Conservation (phyloP, 805 yeast genomes). For the Wickerhamiella bombiphila region DNA sequence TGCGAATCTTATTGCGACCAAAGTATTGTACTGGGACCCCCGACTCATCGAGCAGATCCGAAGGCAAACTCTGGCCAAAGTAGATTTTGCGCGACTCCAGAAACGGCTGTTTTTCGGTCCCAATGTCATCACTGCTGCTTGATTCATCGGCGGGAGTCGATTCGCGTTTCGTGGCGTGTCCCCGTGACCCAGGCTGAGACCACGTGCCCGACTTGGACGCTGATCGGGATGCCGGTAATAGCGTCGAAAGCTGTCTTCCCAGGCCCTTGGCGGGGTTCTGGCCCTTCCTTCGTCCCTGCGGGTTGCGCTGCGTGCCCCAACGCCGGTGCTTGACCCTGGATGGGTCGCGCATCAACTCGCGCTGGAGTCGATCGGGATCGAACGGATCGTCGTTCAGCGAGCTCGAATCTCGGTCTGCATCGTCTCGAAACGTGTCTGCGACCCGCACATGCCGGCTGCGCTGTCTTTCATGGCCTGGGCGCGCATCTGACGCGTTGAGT, state of each 20-base stretch:
- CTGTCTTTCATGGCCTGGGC: too few relatives aligned
- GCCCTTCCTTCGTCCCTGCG: conserved; percentile 45
- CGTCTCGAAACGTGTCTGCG: too few relatives aligned
- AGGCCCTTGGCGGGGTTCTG: neutral
- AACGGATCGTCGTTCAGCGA: too few relatives aligned
- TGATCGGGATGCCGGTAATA: neutral
- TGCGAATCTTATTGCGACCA: conserved; percentile 85
- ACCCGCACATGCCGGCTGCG: too few relatives aligned
- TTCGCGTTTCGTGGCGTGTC: neutral
- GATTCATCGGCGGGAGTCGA: conserved; percentile 2
- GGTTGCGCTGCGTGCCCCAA: conserved; percentile 82
- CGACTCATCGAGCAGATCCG: conserved; percentile 33
- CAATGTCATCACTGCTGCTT: neutral
- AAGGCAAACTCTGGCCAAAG: conserved; percentile 38
- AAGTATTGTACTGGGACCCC: conserved; percentile 49
- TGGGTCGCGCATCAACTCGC: neutral
- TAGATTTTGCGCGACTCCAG: conserved; percentile 36
- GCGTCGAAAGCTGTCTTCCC: neutral
- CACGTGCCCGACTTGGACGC: neutral
- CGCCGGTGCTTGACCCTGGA: conserved; percentile 10
- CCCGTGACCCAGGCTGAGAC: too few relatives aligned
- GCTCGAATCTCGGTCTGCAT: too few relatives aligned
- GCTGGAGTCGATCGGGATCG: too few relatives aligned
- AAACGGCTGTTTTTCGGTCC: conserved; percentile 1
- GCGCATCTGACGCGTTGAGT: too few relatives aligned